Base-by-base conservation (phyloP, 1,139 yeast species). In the Kodamaea plutei region DNA sequence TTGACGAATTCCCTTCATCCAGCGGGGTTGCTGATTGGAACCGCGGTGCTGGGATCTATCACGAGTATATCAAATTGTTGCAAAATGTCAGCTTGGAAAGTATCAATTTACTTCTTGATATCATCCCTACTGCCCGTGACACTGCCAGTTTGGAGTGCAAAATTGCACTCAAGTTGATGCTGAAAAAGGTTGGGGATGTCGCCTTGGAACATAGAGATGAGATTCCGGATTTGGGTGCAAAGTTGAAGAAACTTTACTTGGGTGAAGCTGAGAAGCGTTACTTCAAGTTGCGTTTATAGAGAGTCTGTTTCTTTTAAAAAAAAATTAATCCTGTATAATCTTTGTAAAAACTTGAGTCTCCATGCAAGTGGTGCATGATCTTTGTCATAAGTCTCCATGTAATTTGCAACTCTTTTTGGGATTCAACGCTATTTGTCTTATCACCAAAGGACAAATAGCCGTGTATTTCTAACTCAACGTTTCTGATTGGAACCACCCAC, bases 11-110 rank as follows among this genome's bases (percentile, higher is more conserved):
- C 50, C 79, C 81, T 4, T 57, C 61, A 30, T 34, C 38, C 4
- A 45, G 61, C 10, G 66, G 69, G 3, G 62, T 76, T 10, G 53
- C 73, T 2, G 64, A 62, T 15, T 85, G 93, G 91, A 54, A 56
- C n/a, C 52, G 56, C 26, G 83, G 84, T 2, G 75, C 81, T 10
- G 81, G 75, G 1, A 59, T 80, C 4, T 82, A 73, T 47, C 61
- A 63, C 23, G 63, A 64, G 24, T 82, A 70, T 44, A 46, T 70
- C 20, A 44, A 47, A 11, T 39, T 64, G 4, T 42, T 66, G 17
- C 44, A 37, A 7, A 38, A 47, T 5, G 28, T 33, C 9, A 40
- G 41, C 12, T 8, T 21, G 20, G 34, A 37, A 5, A 32, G 29
- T 6, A 29, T 60, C 20, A 45, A 47, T 10, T 47, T 43, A 16